Evolutionary conservation across 2,329 filamentous ascomycete species (phyloP), one percentile per base, ranked within the genome.

Genomic region (Celoporthe dispersa): DNA sequence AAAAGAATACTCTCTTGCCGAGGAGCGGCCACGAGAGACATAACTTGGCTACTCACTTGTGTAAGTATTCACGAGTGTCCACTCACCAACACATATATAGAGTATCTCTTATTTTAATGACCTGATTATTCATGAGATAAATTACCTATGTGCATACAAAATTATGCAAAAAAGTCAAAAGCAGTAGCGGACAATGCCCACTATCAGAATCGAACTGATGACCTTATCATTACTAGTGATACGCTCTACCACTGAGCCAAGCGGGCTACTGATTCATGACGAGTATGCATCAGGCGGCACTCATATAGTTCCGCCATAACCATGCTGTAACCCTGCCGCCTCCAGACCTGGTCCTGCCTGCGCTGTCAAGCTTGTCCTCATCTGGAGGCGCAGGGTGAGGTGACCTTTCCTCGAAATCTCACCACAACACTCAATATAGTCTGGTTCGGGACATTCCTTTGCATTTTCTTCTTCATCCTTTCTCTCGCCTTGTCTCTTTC

Each of bases 201-300:
- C 67, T 55, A 68, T 64, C 55, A 64, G 70, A 72, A 72, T 72
- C 65, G 70, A 72, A 70, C 70, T 64, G 55, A 62, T 68, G 65
- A 70, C 70, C 65, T 72, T 66, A 62, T 72, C 70, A 72, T 70
- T 72, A 72, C 70, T 70, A 72, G 70, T 72, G 70, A 72, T 62
- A 66, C 70, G 70, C 70, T 72, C 70, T 72, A 72, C 70, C 70
- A 67, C 66, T 72, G 70, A 72, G 70, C 70, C 64, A 72, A 55
- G 67, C 65, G 68, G 70, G 70, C 70, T 14, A 0, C 1, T 33
- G 0, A 3, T 16, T 11, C 2, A 4, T 33, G 37, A n/a, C 3
- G 28, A 33, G 8, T 4, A 5, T 1, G 9, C 37, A n/a, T 25
- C 28, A 57, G 41, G 7, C 6, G 8, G 14, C 22, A 16, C 1